Percentiles rank a stretch among this genome's conserved stretches.
Evolutionary conservation across 2,329 filamentous ascomycete genomes (phyloP).

Genomic region (Conoideocrella luteorostrata): DNA sequence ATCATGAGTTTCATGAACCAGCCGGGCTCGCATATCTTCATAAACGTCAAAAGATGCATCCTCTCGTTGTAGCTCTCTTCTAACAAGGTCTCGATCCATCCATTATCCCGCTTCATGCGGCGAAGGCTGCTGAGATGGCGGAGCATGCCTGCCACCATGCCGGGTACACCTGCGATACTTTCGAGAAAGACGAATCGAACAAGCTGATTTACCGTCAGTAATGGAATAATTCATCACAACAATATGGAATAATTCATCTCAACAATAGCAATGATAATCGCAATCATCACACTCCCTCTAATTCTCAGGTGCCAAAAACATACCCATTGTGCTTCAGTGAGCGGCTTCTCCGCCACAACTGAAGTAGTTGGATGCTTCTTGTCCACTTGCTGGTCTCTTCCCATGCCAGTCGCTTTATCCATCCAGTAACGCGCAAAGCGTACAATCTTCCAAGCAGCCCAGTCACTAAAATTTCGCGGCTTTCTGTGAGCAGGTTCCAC

Average conservation of each 20-base stretch:
- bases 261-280: no score
- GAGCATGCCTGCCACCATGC: conserved; percentile 95
- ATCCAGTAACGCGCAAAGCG: conserved; percentile 71
- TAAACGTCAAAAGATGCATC: conserved; percentile 88
- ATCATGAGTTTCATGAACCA: conserved; percentile 91
- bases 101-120: conserved; percentile 85
- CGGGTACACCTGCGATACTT: conserved; percentile 88
- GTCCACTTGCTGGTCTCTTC: conserved; percentile 63
- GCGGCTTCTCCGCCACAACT: conserved; percentile 45
- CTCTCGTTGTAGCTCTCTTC: conserved; percentile 90
- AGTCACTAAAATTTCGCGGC: conserved; percentile 67
- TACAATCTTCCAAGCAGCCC: conserved; percentile 70
- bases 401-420: conserved; percentile 70
- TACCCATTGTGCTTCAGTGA: conserved; percentile 82
- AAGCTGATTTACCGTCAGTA: no score
- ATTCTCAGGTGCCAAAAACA: no score
- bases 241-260: no score
- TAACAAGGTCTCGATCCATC: conserved; percentile 89
- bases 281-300: no score
- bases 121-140: conserved; percentile 80
- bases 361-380: conserved; percentile 50
- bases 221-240: no score
- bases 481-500: conserved; percentile 72
- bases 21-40: conserved; percentile 72
- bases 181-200: conserved; percentile 89